A percentile compares a stretch with the other conserved stretches of the same genome.
phyloP scores from a whole-genome alignment of 176 grass and related monocot species.

The Cenchrus fungigraminus region DNA sequence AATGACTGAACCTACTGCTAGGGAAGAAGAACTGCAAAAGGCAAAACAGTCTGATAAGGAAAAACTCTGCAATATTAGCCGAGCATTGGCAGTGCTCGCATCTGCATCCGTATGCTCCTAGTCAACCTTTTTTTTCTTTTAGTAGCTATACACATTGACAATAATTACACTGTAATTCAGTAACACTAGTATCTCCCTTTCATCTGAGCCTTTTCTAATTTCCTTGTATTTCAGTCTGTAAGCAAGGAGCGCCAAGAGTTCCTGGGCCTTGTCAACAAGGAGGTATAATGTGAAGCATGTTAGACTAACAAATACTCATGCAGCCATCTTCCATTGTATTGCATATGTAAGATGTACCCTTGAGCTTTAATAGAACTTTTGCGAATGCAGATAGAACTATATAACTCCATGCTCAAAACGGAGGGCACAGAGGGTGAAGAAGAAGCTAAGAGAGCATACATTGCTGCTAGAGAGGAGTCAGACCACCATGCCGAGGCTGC shows the following conservation, averaged over 20 bases:
- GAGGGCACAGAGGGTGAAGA: conserved; percentile 93
- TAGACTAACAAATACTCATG: conserved; percentile 22
- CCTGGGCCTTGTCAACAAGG: conserved; percentile 90
- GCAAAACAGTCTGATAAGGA: conserved; percentile 72
- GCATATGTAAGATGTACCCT: conserved; percentile 23
- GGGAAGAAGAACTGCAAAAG: conserved; percentile 75
- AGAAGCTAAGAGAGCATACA: conserved; percentile 90
- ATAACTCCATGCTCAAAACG: conserved; percentile 90
- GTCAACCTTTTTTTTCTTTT: conserved; percentile 20
- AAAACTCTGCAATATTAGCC: conserved; percentile 81
- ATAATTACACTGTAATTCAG: conserved; percentile 10
- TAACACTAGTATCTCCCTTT: neutral
- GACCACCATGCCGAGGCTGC: conserved; percentile 53
- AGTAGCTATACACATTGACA: conserved; percentile 35
- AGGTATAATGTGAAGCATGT: conserved; percentile 61
- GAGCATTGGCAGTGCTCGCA: conserved; percentile 78
- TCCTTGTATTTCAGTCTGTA: conserved; percentile 84
- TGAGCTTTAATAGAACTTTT: conserved; percentile 15
- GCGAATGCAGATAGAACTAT: conserved; percentile 83
- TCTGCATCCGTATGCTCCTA: conserved; percentile 90
- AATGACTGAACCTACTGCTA: conserved; percentile 86
- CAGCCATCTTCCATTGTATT: conserved; percentile 23
- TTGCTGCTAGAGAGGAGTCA: conserved; percentile 81
- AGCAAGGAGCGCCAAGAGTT: conserved; percentile 97
- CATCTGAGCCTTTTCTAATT: conserved; percentile 15